These are phyloP conservation scores for Hypoxylon perforatum DNA, from an alignment of 495 filamentous ascomycete genomes.

Conservation along the genomic window DNA sequence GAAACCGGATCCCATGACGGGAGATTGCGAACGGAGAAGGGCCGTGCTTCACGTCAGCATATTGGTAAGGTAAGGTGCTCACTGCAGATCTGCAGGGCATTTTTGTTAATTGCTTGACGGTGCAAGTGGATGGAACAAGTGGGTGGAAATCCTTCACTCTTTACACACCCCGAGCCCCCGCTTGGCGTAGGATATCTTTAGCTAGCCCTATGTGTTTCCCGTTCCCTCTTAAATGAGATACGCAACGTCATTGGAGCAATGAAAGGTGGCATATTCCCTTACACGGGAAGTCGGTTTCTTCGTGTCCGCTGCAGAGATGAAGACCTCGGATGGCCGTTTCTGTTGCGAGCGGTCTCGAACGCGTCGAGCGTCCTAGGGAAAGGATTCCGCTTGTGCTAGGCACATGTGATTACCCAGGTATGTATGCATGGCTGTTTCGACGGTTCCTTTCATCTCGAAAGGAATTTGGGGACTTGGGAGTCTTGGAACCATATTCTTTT, in stretches of 20 bases:
- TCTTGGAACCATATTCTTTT: not conserved
- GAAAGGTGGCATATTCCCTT: conserved; percentile 28
- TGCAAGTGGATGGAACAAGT: no score
- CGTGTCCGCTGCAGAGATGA: conserved; percentile 14
- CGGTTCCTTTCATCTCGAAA: no score
- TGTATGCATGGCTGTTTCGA: conserved; percentile 4
- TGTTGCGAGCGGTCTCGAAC: no score
- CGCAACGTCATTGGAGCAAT: conserved; percentile 32
- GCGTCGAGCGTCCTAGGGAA: conserved; percentile 6
- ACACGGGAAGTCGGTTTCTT: conserved; percentile 10
- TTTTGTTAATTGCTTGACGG: conserved; percentile 20
- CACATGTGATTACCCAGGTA: not conserved
- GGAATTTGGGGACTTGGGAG: no score
- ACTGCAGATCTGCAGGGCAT: conserved; percentile 43
- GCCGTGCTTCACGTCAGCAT: conserved; percentile 27
- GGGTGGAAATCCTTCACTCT: conserved; percentile 6
- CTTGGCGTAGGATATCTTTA: conserved; percentile 27
- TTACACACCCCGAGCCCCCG: not conserved
- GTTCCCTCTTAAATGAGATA: conserved; percentile 9
- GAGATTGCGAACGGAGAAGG: conserved; percentile 8
- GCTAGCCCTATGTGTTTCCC: conserved; percentile 21
- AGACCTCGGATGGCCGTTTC: not conserved
- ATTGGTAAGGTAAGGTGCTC: conserved; percentile 46
- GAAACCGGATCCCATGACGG: conserved; percentile 12
- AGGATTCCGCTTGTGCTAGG: conserved; percentile 16